Conservation (phyloP, 106 monocot species). For the Triglochin maritima region DNA sequence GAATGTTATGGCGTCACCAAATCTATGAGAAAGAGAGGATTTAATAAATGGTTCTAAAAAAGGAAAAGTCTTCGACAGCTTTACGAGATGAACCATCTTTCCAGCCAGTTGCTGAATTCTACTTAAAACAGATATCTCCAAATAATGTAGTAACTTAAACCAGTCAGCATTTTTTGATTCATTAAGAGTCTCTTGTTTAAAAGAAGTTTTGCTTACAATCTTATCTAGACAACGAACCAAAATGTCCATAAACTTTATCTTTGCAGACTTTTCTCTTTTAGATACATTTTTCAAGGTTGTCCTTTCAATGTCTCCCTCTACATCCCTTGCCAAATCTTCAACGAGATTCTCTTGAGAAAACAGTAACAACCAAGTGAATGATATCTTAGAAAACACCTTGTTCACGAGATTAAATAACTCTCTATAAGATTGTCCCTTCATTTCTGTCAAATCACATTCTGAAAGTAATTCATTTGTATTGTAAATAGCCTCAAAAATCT, state of each 20-base stretch:
- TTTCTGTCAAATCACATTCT: conserved; percentile 16
- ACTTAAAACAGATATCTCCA: conserved; percentile 60
- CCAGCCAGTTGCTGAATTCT: conserved; percentile 46
- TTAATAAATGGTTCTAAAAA: conserved; percentile 52
- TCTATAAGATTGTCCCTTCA: conserved; percentile 23
- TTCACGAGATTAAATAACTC: conserved; percentile 42
- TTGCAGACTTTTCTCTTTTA: conserved; percentile 35
- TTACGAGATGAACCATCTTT: conserved; percentile 21
- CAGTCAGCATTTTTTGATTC: conserved; percentile 7
- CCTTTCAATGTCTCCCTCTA: conserved; percentile 11
- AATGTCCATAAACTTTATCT: conserved; percentile 44
- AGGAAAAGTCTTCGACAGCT: conserved; percentile 30
- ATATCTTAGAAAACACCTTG: conserved; percentile 53
- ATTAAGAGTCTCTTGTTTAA: conserved; percentile 3
- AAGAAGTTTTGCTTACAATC: conserved; percentile 36
- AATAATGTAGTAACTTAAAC: conserved; percentile 24
- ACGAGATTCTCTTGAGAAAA: conserved; percentile 21
- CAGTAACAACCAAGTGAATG: conserved; percentile 54
- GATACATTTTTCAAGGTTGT: conserved; percentile 16
- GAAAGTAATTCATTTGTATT: conserved; percentile 31
- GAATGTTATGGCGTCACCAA: conserved; percentile 63
- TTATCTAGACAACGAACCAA: conserved; percentile 39
- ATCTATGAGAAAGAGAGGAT: conserved; percentile 67
- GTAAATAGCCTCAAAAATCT: conserved; percentile 48
- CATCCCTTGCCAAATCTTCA: conserved; percentile 1